These are phyloP conservation scores for Kwoniella sp. DNA, from an alignment of 768 basidiomycete genomes.

Conservation along the genomic window DNA sequence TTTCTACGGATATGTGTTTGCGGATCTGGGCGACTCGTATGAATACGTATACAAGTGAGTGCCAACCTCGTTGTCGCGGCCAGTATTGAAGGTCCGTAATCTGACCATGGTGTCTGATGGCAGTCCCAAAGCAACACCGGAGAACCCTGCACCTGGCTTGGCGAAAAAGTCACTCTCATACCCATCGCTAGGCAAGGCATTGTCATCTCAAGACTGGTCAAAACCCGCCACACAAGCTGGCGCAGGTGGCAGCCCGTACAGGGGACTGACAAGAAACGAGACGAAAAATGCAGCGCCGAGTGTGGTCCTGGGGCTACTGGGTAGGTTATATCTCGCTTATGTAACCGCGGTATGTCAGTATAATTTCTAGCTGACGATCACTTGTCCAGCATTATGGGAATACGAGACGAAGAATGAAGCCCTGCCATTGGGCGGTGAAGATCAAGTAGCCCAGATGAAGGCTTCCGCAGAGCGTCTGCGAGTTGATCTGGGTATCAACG, in stretches of 20 bases:
- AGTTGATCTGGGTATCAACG: constrained; percentile 62
- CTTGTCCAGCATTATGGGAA: constrained; percentile 69
- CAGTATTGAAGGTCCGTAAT: neutral
- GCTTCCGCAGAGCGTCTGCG: constrained; percentile 56
- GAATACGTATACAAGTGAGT: constrained; percentile 80
- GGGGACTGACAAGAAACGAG: constrained; percentile 64
- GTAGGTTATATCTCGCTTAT: constrained; percentile 52
- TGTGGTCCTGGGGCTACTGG: constrained; percentile 65
- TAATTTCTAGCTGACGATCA: neutral
- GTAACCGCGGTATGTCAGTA: no score
- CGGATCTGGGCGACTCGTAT: constrained; percentile 74
- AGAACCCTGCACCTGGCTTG: constrained; percentile 13
- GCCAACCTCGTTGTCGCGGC: neutral
- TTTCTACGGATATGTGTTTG: constrained; percentile 86
- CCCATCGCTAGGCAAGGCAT: constrained; percentile 53
- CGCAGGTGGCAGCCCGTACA: constrained; percentile 60
- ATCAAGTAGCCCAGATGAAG: constrained; percentile 37
- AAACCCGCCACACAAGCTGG: constrained; percentile 8
- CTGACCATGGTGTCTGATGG: neutral
- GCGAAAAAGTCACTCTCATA: constrained; percentile 59
- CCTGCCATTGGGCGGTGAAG: constrained; percentile 57
- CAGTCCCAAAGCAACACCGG: constrained; percentile 15
- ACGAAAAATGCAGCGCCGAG: constrained; percentile 80
- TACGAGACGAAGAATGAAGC: constrained; percentile 62
- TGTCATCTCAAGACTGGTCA: constrained; percentile 23